Base-by-base conservation (phyloP, 2,329 filamentous ascomycete species). In the Westerdykella aurantiaca region DNA sequence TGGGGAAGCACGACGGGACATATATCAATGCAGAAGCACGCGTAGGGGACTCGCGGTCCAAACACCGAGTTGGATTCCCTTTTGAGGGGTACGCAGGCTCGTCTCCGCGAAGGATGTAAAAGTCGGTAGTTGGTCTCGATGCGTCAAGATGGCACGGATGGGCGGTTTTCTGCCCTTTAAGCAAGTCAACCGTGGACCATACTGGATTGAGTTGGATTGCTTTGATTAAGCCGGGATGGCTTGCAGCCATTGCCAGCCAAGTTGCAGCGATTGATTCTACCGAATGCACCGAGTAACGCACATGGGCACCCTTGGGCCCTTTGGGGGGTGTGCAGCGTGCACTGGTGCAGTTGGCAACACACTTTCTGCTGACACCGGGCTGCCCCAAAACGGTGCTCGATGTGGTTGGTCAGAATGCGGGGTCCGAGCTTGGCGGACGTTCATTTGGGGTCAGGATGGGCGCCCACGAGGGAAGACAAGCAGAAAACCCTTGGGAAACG, bases 391-490 rank as follows among this genome's bases (percentile, higher is more conserved):
- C 18, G 48, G 52, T 49, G 38, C 29, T 49, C 34, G 45, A 45
- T 46, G 44, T 53, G 54, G 47, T 47, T 49, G 48, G 46, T 25
- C 16, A 22, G 39, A 21, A 49, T 60, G 61, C 56, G 58, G 61
- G 60, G 60, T 51, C 43, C 40, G 29, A 39, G 29, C 61, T 65
- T 65, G 62, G 62, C 62, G 40, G 47, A 25, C 58, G 56, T 48
- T 57, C 56, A 40, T 52, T 45, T 43, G 37, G 16, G 22, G 49
- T 48, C 10, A 10, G 7, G 33, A 35, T 9, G n/a, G 33, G 17
- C 33, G 33, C 25, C 25, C 9, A 29, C 9, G 9, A 29, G 25
- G 9, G 45, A 21, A 21, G 49, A 51, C 41, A 38, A 44, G 40
- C 50, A 50, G 48, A 45, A 39, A 31, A 35, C 48, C 45, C 34